Base-by-base conservation (phyloP, 169 alveolate species). In the Condylostoma magnum region DNA sequence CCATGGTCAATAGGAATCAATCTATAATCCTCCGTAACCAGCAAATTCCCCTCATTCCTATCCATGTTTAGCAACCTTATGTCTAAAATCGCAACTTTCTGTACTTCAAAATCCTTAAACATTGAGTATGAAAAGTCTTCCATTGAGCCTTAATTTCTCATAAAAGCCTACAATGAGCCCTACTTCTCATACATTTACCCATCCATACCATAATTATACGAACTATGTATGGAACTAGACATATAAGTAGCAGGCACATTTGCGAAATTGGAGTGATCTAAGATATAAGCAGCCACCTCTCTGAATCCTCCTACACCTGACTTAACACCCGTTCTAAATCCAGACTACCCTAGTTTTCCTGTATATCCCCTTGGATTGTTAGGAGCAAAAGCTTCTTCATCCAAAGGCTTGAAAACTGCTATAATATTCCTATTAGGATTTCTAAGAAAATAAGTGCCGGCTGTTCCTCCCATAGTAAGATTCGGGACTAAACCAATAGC, bases 1-100 rank as follows among this genome's bases (percentile, higher is more conserved):
- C 99, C 99, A 86, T 98, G 99, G 80, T 98, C 99, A 33, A 98
- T 97, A n/a, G 99, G 99, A 18, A 98, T 90, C 43, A 98, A 90
- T 66, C 95, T 77, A 5, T 60, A 53, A 27, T 82, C 84, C 71
- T 84, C 86, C 8, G 90, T 82, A 46, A 97, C 98, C 55, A 98
- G 88, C 48, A 98, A 96, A 76, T 98, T 98, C 41, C 97, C 97
- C 77, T 98, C 99, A 82, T 98, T 98, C 68, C 99, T 82, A 82
- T 98, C 99, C 57, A 97, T 90, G 77, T 98, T 98, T 74, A 94
- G 83, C n/a, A 98, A 95, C 52, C 99, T 88, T 25, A 98, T 85
- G 82, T 98, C 99, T 43, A 98, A 86, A 53, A 98, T 85, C 36
- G 90, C 94, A 36, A 98, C 97, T 58, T 96, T 94, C 67, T 97